Base-by-base conservation (phyloP, 805 yeast genomes). In the Komagataella populi region DNA sequence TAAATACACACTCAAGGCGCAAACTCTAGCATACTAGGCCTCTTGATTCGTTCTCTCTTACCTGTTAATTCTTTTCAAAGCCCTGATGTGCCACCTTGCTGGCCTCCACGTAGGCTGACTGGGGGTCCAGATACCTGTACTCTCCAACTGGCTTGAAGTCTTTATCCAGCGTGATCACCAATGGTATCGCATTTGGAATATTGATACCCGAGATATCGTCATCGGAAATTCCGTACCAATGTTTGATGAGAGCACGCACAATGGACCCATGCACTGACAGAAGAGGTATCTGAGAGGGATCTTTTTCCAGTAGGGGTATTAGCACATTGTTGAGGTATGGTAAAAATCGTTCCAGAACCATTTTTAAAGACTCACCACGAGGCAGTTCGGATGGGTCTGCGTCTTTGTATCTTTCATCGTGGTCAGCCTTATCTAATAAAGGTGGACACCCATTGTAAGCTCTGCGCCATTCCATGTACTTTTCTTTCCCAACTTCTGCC, bases 201-300 rank as follows among this genome's bases (percentile, higher is more conserved):
- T 86, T 85, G 56, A 86, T 74, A 49, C 79, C 76, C 52, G 85
- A 83, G 57, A 86, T 85, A 48, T 78, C 84, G 3, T 74, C 78
- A 60, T 83, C 88, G 49, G 80, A 72, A 45, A 86, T 77, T 16
- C 70, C 70, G 67, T 82, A 84, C 56, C 86, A 63, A 58, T 81
- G 73, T 66, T 85, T 86, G 57, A 84, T 73, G 53, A 86, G 69
- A 6, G 89, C 86, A 63, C 95, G 74, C 54, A 84, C 84, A 4
- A 90, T 79, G 63, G 87, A 81, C 46, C 95, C 95, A 72, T 86
- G 95, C 12, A 87, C 87, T 50, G 86, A 85, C 54, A 85, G 66
- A 52, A 86, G 63, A 16, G 84, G 83, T 18, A 23, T 23, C 14
- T 43, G 16, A 39, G 80, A 77, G 60, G 80, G 77, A 45, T 73